A percentile compares a stretch with the other conserved stretches of the same genome.
These are phyloP conservation scores for Naganishia antarctica DNA, from an alignment of 768 basidiomycete species.

Conservation along the genomic window DNA sequence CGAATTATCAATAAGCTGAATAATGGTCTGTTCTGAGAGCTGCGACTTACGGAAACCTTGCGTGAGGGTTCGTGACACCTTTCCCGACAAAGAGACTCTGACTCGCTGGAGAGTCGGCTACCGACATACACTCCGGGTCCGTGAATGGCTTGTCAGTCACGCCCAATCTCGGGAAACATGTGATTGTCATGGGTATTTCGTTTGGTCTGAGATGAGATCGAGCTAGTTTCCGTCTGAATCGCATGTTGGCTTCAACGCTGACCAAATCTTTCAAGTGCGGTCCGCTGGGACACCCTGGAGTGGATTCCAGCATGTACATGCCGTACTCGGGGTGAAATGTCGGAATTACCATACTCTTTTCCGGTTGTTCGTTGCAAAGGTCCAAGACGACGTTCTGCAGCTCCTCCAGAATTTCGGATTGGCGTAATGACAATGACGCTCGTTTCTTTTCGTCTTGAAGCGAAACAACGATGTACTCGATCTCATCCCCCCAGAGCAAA, in stretches of 20 bases:
- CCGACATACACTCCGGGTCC: conserved; percentile 66
- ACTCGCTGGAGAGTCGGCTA: conserved; percentile 76
- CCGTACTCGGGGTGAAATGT: conserved; percentile 98
- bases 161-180: conserved; percentile 90
- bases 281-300: conserved; percentile 90
- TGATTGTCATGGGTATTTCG: conserved; percentile 86
- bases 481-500: conserved; percentile 97
- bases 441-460: conserved; percentile 73
- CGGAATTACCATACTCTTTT: conserved; percentile 61
- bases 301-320: conserved; percentile 96
- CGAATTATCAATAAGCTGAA: neutral
- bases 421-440: conserved; percentile 85
- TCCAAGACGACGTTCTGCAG: conserved; percentile 64
- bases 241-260: conserved; percentile 90
- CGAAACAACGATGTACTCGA: conserved; percentile 92
- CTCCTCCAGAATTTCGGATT: conserved; percentile 84
- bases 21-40: neutral
- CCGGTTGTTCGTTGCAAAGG: conserved; percentile 57
- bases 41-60: conserved; percentile 84
- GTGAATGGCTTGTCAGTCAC: conserved; percentile 74
- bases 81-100: conserved; percentile 92
- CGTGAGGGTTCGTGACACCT: conserved; percentile 94
- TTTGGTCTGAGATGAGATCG: conserved; percentile 74
- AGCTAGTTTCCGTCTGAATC: conserved; percentile 81
- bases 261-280: conserved; percentile 79